Evolutionary conservation across 2,329 filamentous ascomycete genomes (phyloP), one percentile per base, ranked within the genome.

Genomic region (Exophiala aquamarina): DNA sequence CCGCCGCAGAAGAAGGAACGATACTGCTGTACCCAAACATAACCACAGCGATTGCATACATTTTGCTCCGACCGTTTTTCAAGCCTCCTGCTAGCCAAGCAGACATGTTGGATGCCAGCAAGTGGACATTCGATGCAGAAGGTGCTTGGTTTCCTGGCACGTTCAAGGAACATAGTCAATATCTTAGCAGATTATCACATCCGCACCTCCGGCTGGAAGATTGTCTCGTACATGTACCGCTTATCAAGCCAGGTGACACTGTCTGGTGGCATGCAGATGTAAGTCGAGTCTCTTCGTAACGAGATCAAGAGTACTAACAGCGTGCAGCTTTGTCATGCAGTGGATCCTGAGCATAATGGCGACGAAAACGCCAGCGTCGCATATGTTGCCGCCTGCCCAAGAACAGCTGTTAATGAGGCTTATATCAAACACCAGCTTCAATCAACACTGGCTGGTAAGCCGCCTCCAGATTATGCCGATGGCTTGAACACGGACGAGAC

Each of bases 1-100:
- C 66, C 1, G 63, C 51, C 1, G 53, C 64, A 1, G 44, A 53
- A 8, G 63, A 70, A 49, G 70, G 70, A 10, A 68, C 61, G 2
- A 48, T 73, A n/a, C 49, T 70, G 44, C 39, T 73, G 3, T 70
- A 67, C 41, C 70, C 70, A 1, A 63, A 70, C 44, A 54, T 71
- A 9, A 55, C 56, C 4, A 55, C 50, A 0, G 61, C 57, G 6
- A 63, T 70, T 11, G 65, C 68, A 2, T 73, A 73, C 46, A 47
- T 70, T 34, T 50, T 73, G 8, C 60, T 73, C 6, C 59, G 70
- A 9, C 69, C 69, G 1, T 71, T 73, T 52, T 72, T 73, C 57
- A 44, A 41, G 11, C 63, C 65, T 3, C 69, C 69, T 0, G 28
- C 41, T 4, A 47, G 60, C 19, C 33, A 40, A 19, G 34, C 42